Evolutionary conservation across 2,329 filamentous ascomycete genomes (phyloP), one percentile per base, ranked within the genome.

Genomic region (Monosporascus sp.): DNA sequence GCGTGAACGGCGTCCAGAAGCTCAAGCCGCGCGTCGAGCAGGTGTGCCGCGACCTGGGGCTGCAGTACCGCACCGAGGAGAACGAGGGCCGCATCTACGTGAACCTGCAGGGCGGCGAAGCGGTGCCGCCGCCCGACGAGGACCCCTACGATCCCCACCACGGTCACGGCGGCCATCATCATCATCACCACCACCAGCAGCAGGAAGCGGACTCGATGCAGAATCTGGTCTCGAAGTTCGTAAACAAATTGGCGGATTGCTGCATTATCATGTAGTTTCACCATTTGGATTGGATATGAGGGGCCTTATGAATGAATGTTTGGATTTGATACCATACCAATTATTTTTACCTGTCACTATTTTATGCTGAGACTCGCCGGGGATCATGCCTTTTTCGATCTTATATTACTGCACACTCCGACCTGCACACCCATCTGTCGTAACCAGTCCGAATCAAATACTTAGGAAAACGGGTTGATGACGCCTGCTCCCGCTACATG

Each of bases 11-110:
- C 65, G 80, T 97, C 24, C 90, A 96, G 72, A 97, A 94, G 78
- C 86, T 99, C 71, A 97, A 96, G 74, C 94, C 94, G n/a, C 81
- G 89, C 56, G 90, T 97, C 44, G 92, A 97, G 74, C 80, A 89
- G 68, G 78, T 97, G 48, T 96, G 93, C 71, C 81, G 77, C 48
- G 88, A 97, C 68, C 73, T 96, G 45, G 90, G 92, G 0, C 77
- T 99, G 51, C 81, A 91, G 63, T 97, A 88, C 71, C 74, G 80
- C 53, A 95, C 90, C 1, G 94, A 97, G 75, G 86, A 69, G 48
- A 97, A 99, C 62, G 88, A 87, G 8, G 94, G 94, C 1, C 77
- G 91, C 17, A 92, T 99, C 43, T 96, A 90, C 67, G 83, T 97
- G 57, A 88, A 97, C 67, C 76, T 97, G 58, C 83, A 87, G 60